These are phyloP conservation scores for Ichthyophthirius multifiliis DNA, from an alignment of 169 alveolate genomes.

Conservation along the genomic window DNA sequence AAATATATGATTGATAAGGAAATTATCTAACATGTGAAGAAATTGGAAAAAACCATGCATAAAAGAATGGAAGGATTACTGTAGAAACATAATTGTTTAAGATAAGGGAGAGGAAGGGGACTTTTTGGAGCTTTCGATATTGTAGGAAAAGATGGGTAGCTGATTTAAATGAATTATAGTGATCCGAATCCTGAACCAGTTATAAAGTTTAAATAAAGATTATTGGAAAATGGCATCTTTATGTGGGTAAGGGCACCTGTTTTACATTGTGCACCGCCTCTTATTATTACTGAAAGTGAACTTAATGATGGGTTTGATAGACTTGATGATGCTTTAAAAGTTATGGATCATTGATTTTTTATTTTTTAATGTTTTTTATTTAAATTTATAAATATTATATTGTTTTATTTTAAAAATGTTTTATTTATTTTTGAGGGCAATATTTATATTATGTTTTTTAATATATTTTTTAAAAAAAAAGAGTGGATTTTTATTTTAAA, in stretches of 20 bases:
- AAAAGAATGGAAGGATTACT: conserved; percentile 28
- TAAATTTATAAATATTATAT: too few relatives aligned
- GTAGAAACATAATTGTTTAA: conserved; percentile 16
- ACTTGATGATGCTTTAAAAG: conserved; percentile 31
- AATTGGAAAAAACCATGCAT: conserved; percentile 19
- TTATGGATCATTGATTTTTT: conserved; percentile 32
- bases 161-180: neutral
- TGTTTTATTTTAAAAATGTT: too few relatives aligned
- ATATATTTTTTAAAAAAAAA: too few relatives aligned
- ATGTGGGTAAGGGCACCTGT: conserved; percentile 38
- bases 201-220: conserved; percentile 17
- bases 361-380: too few relatives aligned
- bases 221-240: conserved; percentile 31
- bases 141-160: conserved; percentile 28
- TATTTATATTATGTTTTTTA: too few relatives aligned
- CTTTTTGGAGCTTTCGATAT: conserved; percentile 40
- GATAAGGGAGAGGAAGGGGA: conserved; percentile 41
- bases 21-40: conserved; percentile 3
- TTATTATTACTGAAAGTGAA: conserved; percentile 35
- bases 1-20: conserved; percentile 34
- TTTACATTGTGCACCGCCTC: conserved; percentile 36
- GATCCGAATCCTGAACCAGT: conserved; percentile 41
- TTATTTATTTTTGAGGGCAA: too few relatives aligned
- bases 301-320: conserved; percentile 17
- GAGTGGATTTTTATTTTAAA: too few relatives aligned